Evolutionary conservation across 179 eudicot genomes (phyloP).

Genomic region (Drosera spatulata): DNA sequence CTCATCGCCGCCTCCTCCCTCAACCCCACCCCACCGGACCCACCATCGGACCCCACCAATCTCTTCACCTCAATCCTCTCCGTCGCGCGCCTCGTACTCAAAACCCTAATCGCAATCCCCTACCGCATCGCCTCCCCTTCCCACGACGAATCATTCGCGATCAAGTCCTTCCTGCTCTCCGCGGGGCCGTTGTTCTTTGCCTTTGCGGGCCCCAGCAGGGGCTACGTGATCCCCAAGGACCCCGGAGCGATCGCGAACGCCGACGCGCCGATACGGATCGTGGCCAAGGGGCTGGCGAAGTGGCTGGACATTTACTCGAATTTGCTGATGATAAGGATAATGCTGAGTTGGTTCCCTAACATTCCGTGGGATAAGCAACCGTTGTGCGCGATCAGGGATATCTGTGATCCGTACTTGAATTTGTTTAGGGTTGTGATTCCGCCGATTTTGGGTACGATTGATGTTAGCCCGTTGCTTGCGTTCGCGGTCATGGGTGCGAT

Average conservation of each 20-base stretch:
- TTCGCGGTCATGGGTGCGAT: constrained; percentile 48
- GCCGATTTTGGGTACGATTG: constrained; percentile 45
- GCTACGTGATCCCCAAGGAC: too few relatives aligned
- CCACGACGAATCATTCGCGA: too few relatives aligned
- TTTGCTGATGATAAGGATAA: constrained; percentile 57
- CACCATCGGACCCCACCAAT: neutral
- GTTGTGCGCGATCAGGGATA: constrained; percentile 48
- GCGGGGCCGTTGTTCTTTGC: constrained; percentile 52
- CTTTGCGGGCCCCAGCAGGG: too few relatives aligned
- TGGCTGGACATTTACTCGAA: constrained; percentile 64
- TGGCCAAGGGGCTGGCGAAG: constrained; percentile 52
- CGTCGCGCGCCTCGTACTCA: neutral
- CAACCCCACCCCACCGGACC: constrained; percentile 1
- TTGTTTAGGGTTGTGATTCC: constrained; percentile 57
- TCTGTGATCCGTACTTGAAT: constrained; percentile 59
- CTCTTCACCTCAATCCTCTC: neutral
- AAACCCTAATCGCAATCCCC: too few relatives aligned
- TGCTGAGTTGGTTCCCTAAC: constrained; percentile 66
- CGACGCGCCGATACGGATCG: constrained; percentile 41
- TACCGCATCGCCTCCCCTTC: too few relatives aligned
- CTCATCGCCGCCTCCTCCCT: constrained; percentile 3
- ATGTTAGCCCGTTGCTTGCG: constrained; percentile 63
- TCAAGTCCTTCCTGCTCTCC: constrained; percentile 8
- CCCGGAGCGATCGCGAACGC: too few relatives aligned
- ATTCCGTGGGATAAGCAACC: constrained; percentile 70